Percentiles rank a stretch among this genome's conserved stretches.
Conservation (phyloP, 225 moss, liverwort and hornwort genomes). For the Asterella californica region DNA sequence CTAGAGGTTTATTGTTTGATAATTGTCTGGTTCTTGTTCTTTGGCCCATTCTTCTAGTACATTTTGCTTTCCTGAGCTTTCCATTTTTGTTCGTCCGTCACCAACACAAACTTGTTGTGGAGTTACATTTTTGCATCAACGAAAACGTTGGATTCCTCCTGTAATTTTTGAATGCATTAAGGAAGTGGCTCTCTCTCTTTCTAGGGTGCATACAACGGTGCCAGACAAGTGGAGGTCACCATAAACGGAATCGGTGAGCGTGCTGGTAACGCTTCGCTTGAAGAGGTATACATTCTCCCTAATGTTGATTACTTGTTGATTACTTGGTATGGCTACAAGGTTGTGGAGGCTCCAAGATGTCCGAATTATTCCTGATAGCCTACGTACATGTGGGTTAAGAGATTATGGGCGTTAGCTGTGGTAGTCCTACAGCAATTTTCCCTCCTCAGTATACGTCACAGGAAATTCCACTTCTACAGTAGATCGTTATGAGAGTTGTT, state of each 20-base stretch:
- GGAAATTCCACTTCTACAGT: no score
- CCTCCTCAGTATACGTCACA: no score
- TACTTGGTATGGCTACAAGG: not conserved
- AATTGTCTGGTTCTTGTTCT: not conserved
- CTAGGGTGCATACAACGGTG: constrained; percentile 73
- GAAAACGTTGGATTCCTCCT: not conserved
- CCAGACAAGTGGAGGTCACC: constrained; percentile 93
- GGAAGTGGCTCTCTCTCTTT: not conserved
- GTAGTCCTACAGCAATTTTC: not conserved
- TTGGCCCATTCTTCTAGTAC: not conserved
- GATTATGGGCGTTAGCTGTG: not conserved
- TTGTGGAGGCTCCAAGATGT: not conserved
- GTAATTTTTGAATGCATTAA: not conserved
- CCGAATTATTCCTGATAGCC: no score
- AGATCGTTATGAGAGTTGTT: no score
- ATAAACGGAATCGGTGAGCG: constrained; percentile 99
- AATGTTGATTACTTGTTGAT: not conserved
- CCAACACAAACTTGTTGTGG: not conserved
- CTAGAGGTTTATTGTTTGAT: not conserved
- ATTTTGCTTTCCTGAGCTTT: not conserved
- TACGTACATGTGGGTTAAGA: not conserved
- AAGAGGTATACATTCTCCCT: constrained; percentile 48
- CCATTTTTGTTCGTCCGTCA: not conserved
- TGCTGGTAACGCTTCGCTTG: constrained; percentile 97
- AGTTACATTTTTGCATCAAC: no score